A percentile compares a stretch with the other conserved stretches of the same genome.
These are phyloP conservation scores for Coemansia sp. DNA, from an alignment of 192 early-diverging fungal species.

Conservation along the genomic window DNA sequence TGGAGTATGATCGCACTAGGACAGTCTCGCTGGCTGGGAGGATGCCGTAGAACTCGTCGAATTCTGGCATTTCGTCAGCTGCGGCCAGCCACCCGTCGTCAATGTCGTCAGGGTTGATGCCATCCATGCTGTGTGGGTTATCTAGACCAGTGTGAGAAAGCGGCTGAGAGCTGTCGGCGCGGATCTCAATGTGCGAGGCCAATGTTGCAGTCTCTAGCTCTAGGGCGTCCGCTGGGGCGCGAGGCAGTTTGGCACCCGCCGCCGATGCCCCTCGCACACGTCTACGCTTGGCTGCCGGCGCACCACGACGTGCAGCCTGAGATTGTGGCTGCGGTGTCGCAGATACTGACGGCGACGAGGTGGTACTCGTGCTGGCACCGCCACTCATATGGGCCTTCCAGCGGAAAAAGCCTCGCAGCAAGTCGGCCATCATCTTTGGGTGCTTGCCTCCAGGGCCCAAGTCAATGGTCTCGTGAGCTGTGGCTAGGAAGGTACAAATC, in stretches of 20 bases:
- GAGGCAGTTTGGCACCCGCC: slow-evolving; percentile 18
- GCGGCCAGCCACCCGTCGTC: slow-evolving; percentile 49
- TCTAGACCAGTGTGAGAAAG: neutral
- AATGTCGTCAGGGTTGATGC: slow-evolving; percentile 16
- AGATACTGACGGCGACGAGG: neutral
- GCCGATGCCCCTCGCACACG: slow-evolving; percentile 52
- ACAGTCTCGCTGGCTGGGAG: slow-evolving; percentile 37
- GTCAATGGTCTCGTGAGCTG: neutral
- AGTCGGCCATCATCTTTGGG: slow-evolving; percentile 45
- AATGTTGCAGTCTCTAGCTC: slow-evolving; percentile 30
- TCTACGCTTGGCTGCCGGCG: slow-evolving; percentile 56
- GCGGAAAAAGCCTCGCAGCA: slow-evolving; percentile 68
- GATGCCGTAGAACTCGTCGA: slow-evolving; percentile 38
- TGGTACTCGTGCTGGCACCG: neutral
- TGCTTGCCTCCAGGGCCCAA: neutral
- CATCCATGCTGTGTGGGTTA: neutral
- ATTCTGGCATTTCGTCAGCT: neutral
- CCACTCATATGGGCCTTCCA: slow-evolving; percentile 66
- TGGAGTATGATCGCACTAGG: slow-evolving; percentile 56
- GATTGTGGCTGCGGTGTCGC: neutral
- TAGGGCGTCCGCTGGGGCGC: slow-evolving; percentile 34
- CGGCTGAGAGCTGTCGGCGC: neutral
- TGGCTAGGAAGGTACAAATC: slow-evolving; percentile 17
- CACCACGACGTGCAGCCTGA: slow-evolving; percentile 9
- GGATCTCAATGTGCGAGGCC: slow-evolving; percentile 24